Evolutionary conservation across 495 filamentous ascomycete species (phyloP), one percentile per base, ranked within the genome.

Genomic region (Daldinia vernicosa): DNA sequence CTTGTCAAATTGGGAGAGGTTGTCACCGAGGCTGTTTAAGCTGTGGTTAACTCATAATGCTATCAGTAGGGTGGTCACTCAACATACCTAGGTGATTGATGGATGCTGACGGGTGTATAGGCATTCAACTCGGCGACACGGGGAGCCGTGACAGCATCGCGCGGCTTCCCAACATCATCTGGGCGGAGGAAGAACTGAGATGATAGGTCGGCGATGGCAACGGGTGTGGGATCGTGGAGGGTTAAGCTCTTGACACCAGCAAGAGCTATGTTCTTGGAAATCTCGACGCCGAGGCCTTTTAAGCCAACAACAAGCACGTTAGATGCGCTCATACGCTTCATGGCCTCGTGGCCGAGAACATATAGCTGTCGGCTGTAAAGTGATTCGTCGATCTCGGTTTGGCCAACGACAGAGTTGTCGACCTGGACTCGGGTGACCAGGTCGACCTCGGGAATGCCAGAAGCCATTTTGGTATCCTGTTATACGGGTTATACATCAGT

Each of bases 291-390:
- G 33, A 99, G 87, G 19, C 96, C 95, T 78, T 94, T 93, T 71
- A 98, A 81, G 59, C 96, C 96, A 58, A 93, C 92, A 58, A 99
- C 88, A 19, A 99, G 91, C 50, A 99, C 89, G 78, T 98, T 94
- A 22, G 96, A 98, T 55, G 93, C 91, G 78, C 94, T 87, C 96
- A 99, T 99, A 62, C 94, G 92, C 84, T 97, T 98, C 96, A 99
- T 99, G 59, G 96, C 96, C 84, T 99, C 96, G 81, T 98, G 96
- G 32, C 96, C 96, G 64, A 99, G 89, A 57, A 99, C 95, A 80
- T 99, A 97, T 52, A 99, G 92, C 82, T 99, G 96, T 63, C 96
- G 89, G 80, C 94, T 97, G 86, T 99, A 99, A 69, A 99, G 87
- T 57, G 92, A 93, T 82, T 99, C 96, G 79, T 99, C 96, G 82